Evolutionary conservation across 495 filamentous ascomycete species (phyloP), one percentile per base, ranked within the genome.

Genomic region (Daldinia decipiens): DNA sequence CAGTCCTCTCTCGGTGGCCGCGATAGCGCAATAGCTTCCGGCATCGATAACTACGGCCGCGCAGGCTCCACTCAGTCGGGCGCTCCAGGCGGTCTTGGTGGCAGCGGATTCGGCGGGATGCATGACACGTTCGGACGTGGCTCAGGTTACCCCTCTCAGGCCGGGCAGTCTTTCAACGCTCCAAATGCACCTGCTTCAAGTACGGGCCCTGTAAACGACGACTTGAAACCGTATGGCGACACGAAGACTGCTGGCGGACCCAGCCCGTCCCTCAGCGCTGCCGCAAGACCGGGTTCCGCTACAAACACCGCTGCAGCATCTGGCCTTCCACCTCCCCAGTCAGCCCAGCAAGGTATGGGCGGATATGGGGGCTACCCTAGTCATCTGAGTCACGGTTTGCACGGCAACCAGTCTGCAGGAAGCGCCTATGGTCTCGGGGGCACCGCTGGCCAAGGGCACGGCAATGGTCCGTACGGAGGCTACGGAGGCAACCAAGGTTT

Each of bases 201-300:
- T 67, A 77, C 81, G 24, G 84, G 83, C 56, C 74, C 80, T 4
- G 79, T 72, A 1, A 89, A 89, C 57, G 93, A 97, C 72, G 81
- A 91, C 1, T 80, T 94, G 75, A 97, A 97, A 84, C 87, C 88
- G 17, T 90, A 90, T 39, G 90, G 92, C 31, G 78, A 85, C 26
- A 82, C 89, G 60, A 95, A 96, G 81, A 72, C 79, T 73, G 81
- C 88, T 36, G 85, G 86, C 45, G 93, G 92, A 5, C 93, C 94
- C 3, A 96, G 93, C 79, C 94, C 94, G 31, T 93, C 93, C 6
- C 87, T 97, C 29, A 89, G 88, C 31, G 91, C 92, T 73, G 90
- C 92, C 38, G 88, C 87, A 34, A 91, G 94, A 62, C 93, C 94
- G 15, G 93, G 92, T 19, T 97, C 94, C 34, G 93, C 94, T 13